Base-by-base conservation (phyloP, 2,329 filamentous ascomycete species). In the Fusarium devonianum region DNA sequence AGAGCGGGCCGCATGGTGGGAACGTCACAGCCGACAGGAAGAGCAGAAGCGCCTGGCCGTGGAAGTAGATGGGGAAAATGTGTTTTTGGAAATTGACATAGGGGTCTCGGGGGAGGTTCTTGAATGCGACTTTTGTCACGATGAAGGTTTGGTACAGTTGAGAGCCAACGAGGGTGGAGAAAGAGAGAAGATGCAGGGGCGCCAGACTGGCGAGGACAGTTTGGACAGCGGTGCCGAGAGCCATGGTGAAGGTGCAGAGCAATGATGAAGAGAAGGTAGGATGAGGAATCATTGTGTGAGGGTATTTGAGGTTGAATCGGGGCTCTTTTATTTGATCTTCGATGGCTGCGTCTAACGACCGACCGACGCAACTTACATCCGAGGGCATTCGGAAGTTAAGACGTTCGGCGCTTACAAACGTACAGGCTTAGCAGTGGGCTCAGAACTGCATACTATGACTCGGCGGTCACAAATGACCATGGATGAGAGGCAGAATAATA, bases 11-110 rank as follows among this genome's bases (percentile, higher is more conserved):
- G 3, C 55, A 50, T 0, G 70, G 65, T 0, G 73, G 72, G 3
- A 72, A 57, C 0, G 74, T 74, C 11, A 56, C 43, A 1, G 67
- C 69, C 0, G 70, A 65, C 18, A 73, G 38, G 4, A 75, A 13
- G 2, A 76, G 48, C 2, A 76, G 56, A 1, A 68, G 7, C 0
- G 71, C 56, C 47, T 76, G 74, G 4, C 53, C 56, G 12, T 63
- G 64, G 48, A 77, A 77, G 53, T 75, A 76, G 12, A 74, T 42
- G 0, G 73, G 74, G 30, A 76, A 77, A 33, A 77, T 53, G 4
- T 62, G 66, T 28, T 73, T 74, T 36, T 76, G 74, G 0, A 77
- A 66, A 0, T 66, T 69, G 0, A 66, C 65, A 38, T 75, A 77
- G 0, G 73, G 64, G 1, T 66, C 55, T 0, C 62, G 54, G 0